Evolutionary conservation across 805 yeast genomes (phyloP).

Genomic region (Metschnikowia proteae): DNA sequence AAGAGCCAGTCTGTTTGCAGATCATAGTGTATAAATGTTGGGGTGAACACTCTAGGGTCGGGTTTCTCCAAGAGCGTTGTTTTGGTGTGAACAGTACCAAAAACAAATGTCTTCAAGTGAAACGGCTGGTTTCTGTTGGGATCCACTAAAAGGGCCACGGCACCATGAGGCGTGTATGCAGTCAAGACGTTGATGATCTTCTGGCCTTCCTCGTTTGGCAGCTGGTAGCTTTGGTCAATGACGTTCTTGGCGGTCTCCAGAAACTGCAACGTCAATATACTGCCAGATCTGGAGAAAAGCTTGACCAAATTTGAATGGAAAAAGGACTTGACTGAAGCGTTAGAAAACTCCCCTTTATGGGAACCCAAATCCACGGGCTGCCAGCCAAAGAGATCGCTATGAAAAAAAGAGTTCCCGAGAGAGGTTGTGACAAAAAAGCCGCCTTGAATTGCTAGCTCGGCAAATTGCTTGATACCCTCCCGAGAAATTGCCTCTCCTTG

Average conservation of each 20-base stretch:
- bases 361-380: slow-evolving; percentile 2
- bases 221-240: background rate
- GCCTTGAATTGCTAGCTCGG: slow-evolving; percentile 42
- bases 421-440: slow-evolving; percentile 54
- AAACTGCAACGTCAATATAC: slow-evolving; percentile 42
- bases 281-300: slow-evolving; percentile 35
- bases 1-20: slow-evolving; percentile 39
- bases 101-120: slow-evolving; percentile 34
- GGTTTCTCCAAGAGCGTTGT: slow-evolving; percentile 27
- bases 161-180: slow-evolving; percentile 5
- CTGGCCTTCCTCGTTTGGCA: background rate
- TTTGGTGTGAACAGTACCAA: slow-evolving; percentile 5
- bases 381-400: slow-evolving; percentile 7
- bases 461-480: slow-evolving; percentile 62
- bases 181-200: slow-evolving; percentile 52
- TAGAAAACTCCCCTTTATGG: background rate
- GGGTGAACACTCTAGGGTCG: slow-evolving; percentile 9
- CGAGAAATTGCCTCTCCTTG: slow-evolving; percentile 19
- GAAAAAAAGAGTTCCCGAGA: slow-evolving; percentile 46
- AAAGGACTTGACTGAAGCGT: slow-evolving; percentile 36
- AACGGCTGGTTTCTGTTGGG: slow-evolving; percentile 63
- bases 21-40: slow-evolving; percentile 51
- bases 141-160: slow-evolving; percentile 47
- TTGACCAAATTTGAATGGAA: slow-evolving; percentile 27
- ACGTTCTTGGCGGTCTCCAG: slow-evolving; percentile 3